phyloP scores from a whole-genome alignment of 257 asterid species.

The Solanum sparsipilum region DNA sequence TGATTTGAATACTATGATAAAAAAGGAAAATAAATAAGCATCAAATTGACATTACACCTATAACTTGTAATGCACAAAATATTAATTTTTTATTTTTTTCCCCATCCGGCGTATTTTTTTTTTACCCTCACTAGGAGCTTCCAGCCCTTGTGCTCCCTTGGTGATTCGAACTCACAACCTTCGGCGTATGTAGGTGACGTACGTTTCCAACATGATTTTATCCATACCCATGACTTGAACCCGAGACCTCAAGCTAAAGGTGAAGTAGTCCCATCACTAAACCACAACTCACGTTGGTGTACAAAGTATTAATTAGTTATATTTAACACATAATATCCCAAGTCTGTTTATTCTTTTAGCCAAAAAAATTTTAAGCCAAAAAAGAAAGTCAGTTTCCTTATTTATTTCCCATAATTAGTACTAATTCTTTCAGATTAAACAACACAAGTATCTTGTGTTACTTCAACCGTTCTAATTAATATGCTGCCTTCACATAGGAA shows the following conservation, averaged over 20 bases:
- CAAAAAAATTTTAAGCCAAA: not conserved
- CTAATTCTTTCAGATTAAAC: not conserved
- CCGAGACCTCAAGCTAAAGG: no score
- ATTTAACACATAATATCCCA: not conserved
- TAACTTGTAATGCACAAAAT: not conserved
- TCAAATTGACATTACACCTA: not conserved
- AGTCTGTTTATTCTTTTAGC: not conserved
- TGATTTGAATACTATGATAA: not conserved
- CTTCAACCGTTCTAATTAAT: not conserved
- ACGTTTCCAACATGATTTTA: rapidly evolving
- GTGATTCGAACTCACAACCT: no score
- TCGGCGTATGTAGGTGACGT: not conserved
- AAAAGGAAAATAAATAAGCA: not conserved
- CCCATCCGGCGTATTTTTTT: no score
- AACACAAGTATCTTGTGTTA: not conserved
- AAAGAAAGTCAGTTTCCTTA: not conserved
- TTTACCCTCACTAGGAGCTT: no score
- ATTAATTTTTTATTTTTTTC: no score
- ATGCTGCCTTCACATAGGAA: not conserved
- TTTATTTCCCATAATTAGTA: not conserved
- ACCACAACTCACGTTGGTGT: not conserved
- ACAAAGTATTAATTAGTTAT: no score
- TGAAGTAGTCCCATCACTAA: not conserved
- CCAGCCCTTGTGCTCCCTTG: no score
- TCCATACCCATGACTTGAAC: rapidly evolving